These are phyloP conservation scores for Talaromyces nanjingensis DNA, from an alignment of 495 filamentous ascomycete species.

Conservation along the genomic window DNA sequence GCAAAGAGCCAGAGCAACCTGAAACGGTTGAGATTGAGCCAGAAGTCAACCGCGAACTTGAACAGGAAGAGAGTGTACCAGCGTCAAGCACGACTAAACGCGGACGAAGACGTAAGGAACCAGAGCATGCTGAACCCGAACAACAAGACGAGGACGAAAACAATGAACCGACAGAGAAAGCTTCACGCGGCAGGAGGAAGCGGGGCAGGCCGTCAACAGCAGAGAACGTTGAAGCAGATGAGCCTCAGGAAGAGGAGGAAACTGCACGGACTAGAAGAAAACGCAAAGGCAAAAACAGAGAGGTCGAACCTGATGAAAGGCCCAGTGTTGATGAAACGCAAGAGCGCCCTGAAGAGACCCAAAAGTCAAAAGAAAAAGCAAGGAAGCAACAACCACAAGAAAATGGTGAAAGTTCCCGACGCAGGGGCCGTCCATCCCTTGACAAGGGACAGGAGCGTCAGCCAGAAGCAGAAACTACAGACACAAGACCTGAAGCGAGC, in stretches of 20 bases:
- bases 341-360: background rate
- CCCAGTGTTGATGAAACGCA: background rate
- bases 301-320: background rate
- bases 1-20: background rate
- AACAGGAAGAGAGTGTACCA: background rate
- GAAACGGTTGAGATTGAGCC: background rate
- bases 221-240: constrained; percentile 16
- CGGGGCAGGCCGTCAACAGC: constrained; percentile 4
- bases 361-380: background rate
- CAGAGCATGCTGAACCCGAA: background rate
- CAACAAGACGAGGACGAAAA: constrained; percentile 7
- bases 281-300: background rate
- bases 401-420: background rate
- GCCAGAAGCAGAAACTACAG: background rate
- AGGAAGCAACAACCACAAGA: background rate
- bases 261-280: constrained; percentile 3
- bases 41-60: constrained; percentile 10
- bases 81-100: background rate
- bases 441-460: background rate
- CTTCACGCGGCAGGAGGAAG: background rate
- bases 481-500: background rate
- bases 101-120: background rate
- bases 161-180: constrained; percentile 6
- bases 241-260: background rate
- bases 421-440: constrained; percentile 8